Percentiles rank a stretch among this genome's conserved stretches.
Evolutionary conservation across 2,329 filamentous ascomycete species (phyloP).

Genomic region (Macroventuria anomochaeta): DNA sequence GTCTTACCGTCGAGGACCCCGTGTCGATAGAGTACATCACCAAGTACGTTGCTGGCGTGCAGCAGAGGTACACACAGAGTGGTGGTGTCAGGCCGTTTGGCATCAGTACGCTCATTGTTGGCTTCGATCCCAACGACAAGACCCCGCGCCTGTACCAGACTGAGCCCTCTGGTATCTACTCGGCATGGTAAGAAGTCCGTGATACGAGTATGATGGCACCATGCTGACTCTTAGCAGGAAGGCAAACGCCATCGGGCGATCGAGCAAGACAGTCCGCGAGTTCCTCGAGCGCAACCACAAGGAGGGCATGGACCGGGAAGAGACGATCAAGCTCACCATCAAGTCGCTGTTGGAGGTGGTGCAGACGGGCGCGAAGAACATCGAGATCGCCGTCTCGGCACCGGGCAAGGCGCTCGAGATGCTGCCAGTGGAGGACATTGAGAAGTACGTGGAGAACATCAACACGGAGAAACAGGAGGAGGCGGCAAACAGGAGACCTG

Average conservation of each 20-base stretch:
- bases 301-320: conserved; percentile 94
- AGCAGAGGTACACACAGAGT: conserved; percentile 98
- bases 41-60: conserved; percentile 96
- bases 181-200: conserved; percentile 78
- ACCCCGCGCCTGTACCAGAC: conserved; percentile 94
- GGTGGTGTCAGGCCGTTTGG: conserved; percentile 98
- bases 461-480: conserved; percentile 99
- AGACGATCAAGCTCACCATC: conserved; percentile 95
- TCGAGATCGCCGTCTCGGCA: conserved; percentile 98
- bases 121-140: conserved; percentile 94
- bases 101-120: conserved; percentile 96
- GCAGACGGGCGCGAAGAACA: conserved; percentile 99
- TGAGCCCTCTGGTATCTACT: conserved; percentile 99
- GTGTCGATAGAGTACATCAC: conserved; percentile 99
- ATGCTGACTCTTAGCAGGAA: conserved; percentile 69
- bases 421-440: conserved; percentile 93
- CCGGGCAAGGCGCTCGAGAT: conserved; percentile 91
- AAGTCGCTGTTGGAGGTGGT: conserved; percentile 98
- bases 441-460: conserved; percentile 97
- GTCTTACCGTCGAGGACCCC: conserved; percentile 95
- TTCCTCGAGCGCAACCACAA: conserved; percentile 99
- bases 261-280: conserved; percentile 97
- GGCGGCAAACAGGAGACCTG: conserved; percentile 87
- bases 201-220: not conserved
- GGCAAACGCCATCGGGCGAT: conserved; percentile 97